Evolutionary conservation across 1,139 yeast species (phyloP), one percentile per base, ranked within the genome.

Genomic region (Yamadazyma kanchanaburiensis): DNA sequence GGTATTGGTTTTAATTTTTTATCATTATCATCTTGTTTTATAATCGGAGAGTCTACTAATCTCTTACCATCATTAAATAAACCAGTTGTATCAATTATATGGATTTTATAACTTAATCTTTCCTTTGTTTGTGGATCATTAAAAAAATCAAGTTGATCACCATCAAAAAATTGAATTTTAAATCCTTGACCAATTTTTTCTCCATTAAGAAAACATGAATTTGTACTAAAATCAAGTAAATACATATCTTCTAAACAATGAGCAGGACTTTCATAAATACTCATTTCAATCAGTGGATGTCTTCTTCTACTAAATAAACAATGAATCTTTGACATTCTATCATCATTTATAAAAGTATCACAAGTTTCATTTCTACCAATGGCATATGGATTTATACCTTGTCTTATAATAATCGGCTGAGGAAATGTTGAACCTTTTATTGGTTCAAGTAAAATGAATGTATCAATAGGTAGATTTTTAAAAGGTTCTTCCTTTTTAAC

Each of bases 261-360:
- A 0, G 85, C 86, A 0, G 86, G 85, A 11, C 82, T 74, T 45
- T 78, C 84, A 44, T 62, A 74, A 7, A 77, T 68, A 23, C 80
- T 72, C 6, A 56, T 46, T 24, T 60, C 61, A 3, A 67, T 64
- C 7, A 72, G 69, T 0, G 80, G 78, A 46, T 79, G 85, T 32
- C 83, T 61, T 37, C 73, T 69, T 45, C 80, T 75, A 32, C 68
- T 51, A 11, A 91, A 60, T 22, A 80, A 63, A 51, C 96, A 88
- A 52, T 91, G 97, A 3, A 81, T 68, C 40, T 87, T 84, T 2
- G 96, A 88, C 46, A 89, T 71, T 30, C 96, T 62, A 43, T 74
- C 82, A 45, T 88, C 96, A 23, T 71, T 64, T 11, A 87, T 72
- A 27, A 60, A 63, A 14, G 70, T 65, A 44, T 80, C 77, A 37